Base-by-base conservation (phyloP, 495 filamentous ascomycete genomes). In the Tuber indicum region DNA sequence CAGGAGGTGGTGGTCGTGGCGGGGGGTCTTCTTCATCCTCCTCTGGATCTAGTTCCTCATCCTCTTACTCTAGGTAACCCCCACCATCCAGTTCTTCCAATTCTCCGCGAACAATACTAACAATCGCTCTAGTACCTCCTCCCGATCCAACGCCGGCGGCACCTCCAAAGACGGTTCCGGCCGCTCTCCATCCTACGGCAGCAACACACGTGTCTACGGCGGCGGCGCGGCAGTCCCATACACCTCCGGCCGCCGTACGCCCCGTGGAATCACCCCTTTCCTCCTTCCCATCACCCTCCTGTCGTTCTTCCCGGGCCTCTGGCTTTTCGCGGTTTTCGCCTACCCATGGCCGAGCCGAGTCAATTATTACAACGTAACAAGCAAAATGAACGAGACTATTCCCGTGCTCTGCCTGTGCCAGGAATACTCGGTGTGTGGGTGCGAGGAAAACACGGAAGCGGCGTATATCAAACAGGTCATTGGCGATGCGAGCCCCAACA, bases 191-290 rank as follows among this genome's bases (percentile, higher is more conserved):
- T 93, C 90, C 81, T 91, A 91, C 46, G 89, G 91, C 12, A 91
- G 91, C 14, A 81, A 81, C 82, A 46, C 26, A 4, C 23, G 3
- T 36, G 96, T 90, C 84, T 98, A 97, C 78, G 89, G 90, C 62
- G 95, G 96, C 47, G 96, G 96, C 52, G 89, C 92, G 0, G 77
- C 83, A 17, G 84, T 86, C 8, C 93, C 96, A 6, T 98, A 94
- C 85, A 75, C 76, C 17, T 73, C 94, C 4, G 94, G 94, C 26
- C 3, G 9, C 0, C 71, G 75, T 0, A 92, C 91, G 0, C 86
- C 89, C 7, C 71, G 83, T 47, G 89, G 92, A 2, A 86, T 94
- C 32, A 79, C 88, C 72, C 81, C 86, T 0, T 70, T 75, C 7
- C 72, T 77, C 8, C 89, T 87, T 1, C 87, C 87, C 7, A 84